Conservation (phyloP, 768 basidiomycete species). For the Infundibulicybe gibba region DNA sequence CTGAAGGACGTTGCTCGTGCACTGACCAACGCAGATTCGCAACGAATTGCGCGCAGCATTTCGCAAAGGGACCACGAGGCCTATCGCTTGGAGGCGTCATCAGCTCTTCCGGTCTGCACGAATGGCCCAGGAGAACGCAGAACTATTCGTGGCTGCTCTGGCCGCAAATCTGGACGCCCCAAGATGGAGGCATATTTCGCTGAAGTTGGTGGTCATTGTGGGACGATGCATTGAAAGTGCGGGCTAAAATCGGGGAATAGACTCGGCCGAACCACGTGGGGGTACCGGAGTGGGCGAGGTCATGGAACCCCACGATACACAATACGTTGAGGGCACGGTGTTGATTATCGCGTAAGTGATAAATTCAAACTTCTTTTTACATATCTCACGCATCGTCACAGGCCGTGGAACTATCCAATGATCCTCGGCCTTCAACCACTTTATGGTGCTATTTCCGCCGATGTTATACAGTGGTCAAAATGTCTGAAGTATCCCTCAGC, state of each 20-base stretch:
- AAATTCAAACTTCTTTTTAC: constrained; percentile 18
- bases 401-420: no score
- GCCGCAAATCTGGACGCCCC: constrained; percentile 48
- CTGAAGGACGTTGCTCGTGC: no score
- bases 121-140: constrained; percentile 56
- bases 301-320: constrained; percentile 50
- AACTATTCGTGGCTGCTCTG: constrained; percentile 46
- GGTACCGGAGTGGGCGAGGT: constrained; percentile 39
- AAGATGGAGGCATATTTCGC: constrained; percentile 31
- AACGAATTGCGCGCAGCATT: constrained; percentile 42
- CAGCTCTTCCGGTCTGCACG: constrained; percentile 64
- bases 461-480: no score
- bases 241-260: constrained; percentile 56
- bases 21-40: no score
- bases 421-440: constrained; percentile 54
- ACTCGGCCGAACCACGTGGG: constrained; percentile 35
- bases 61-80: constrained; percentile 40
- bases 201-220: constrained; percentile 42
- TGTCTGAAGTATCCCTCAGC: no score
- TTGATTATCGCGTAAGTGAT: constrained; percentile 55
- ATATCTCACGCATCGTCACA: constrained; percentile 29
- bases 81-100: constrained; percentile 56
- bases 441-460: constrained; percentile 71
- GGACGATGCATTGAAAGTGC: constrained; percentile 35
- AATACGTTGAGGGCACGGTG: constrained; percentile 60